phyloP scores from a whole-genome alignment of 1,139 yeast genomes.

The Hansenula lynferdii region DNA sequence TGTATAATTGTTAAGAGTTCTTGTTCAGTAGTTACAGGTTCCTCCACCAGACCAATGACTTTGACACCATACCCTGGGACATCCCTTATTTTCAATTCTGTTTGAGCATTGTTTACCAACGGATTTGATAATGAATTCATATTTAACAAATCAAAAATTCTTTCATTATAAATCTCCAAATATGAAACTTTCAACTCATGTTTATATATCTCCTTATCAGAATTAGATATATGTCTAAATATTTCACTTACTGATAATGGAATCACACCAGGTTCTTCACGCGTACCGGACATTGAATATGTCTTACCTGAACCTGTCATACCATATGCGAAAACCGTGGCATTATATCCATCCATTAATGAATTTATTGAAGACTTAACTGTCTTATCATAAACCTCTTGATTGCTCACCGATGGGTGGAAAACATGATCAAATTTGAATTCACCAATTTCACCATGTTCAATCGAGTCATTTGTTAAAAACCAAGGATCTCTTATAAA shows the following conservation, averaged over 20 bases:
- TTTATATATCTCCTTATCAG: constrained; percentile 24
- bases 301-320: constrained; percentile 98
- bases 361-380: constrained; percentile 61
- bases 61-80: constrained; percentile 68
- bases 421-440: constrained; percentile 79
- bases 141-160: constrained; percentile 64
- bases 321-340: constrained; percentile 90
- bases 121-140: constrained; percentile 19
- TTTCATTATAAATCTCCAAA: constrained; percentile 88
- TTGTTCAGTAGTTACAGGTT: constrained; percentile 47
- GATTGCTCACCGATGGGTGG: constrained; percentile 46
- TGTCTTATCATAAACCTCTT: constrained; percentile 53
- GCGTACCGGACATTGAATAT: constrained; percentile 79
- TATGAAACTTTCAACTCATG: constrained; percentile 60
- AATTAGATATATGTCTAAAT: constrained; percentile 42
- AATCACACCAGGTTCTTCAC: constrained; percentile 69
- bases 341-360: constrained; percentile 77
- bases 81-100: constrained; percentile 70
- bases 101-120: constrained; percentile 5
- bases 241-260: constrained; percentile 68
- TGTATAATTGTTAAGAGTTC: constrained; percentile 60
- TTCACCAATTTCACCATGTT: constrained; percentile 47
- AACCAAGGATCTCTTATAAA: constrained; percentile 31
- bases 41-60: constrained; percentile 71
- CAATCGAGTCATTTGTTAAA: constrained; percentile 37